These are phyloP conservation scores for Pinus albicaulis DNA, from an alignment of 75 land plant species.

Conservation along the genomic window DNA sequence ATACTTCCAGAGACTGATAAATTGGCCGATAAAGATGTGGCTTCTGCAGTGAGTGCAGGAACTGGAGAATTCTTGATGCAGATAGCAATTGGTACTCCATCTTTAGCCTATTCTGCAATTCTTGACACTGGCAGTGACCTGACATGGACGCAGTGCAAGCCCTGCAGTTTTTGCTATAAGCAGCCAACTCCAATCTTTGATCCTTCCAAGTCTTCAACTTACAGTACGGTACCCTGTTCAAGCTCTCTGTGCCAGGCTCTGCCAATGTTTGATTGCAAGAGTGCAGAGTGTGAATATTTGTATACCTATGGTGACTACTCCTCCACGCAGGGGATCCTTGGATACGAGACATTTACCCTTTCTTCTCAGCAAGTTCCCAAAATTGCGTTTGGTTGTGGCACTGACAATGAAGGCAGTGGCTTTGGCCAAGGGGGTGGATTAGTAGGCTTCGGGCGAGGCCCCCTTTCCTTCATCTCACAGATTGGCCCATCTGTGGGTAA, in stretches of 20 bases:
- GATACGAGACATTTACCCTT: conserved; percentile 54
- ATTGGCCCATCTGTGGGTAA: conserved; percentile 35
- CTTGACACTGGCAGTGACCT: background rate
- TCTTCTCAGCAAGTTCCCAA: too few relatives aligned
- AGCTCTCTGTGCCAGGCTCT: too few relatives aligned
- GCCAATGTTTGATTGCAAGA: too few relatives aligned
- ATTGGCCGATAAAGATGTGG: too few relatives aligned
- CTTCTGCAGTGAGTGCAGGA: too few relatives aligned
- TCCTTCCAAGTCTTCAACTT: background rate
- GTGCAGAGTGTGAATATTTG: conserved; percentile 41
- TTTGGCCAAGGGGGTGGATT: conserved; percentile 53
- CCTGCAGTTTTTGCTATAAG: background rate
- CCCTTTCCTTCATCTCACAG: conserved; percentile 61
- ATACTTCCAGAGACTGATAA: too few relatives aligned
- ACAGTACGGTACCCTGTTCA: background rate
- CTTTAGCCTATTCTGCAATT: background rate
- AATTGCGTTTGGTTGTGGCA: background rate
- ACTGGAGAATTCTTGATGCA: too few relatives aligned
- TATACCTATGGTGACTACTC: conserved; percentile 76
- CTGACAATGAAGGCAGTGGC: conserved; percentile 14
- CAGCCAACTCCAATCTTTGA: background rate
- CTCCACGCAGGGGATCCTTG: conserved; percentile 52
- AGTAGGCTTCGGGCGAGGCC: conserved; percentile 64
- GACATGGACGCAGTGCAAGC: background rate
- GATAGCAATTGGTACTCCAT: too few relatives aligned